Evolutionary conservation across 164 flowering plant genomes (phyloP).

Genomic region (Hamamelis virginiana): DNA sequence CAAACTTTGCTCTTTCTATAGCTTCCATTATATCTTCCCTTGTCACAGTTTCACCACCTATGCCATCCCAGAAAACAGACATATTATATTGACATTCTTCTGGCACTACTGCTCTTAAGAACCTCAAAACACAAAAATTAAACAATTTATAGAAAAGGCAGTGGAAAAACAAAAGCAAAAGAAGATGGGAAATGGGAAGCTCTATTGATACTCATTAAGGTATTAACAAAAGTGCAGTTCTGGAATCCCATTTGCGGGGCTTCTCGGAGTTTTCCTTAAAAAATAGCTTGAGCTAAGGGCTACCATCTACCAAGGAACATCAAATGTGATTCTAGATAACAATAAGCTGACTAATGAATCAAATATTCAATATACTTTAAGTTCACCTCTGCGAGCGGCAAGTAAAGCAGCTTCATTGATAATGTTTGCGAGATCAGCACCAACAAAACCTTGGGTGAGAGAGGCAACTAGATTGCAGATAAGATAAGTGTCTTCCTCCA

Average conservation of each 20-base stretch:
- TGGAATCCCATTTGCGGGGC: no score
- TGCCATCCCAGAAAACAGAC: neutral
- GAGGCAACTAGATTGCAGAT: constrained; percentile 84
- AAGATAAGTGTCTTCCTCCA: constrained; percentile 69
- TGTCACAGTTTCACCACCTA: constrained; percentile 73
- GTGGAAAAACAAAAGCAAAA: neutral
- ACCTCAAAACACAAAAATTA: neutral
- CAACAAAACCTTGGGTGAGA: constrained; percentile 86
- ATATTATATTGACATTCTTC: constrained; percentile 1
- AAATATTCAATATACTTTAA: neutral
- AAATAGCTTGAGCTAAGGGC: neutral
- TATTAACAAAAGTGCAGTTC: no score
- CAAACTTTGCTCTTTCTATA: constrained; percentile 91
- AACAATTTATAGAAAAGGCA: neutral
- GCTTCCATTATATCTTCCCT: constrained; percentile 96
- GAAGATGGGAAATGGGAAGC: neutral
- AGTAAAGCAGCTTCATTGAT: constrained; percentile 94
- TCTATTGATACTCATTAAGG: no score
- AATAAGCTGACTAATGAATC: neutral
- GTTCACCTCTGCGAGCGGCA: constrained; percentile 94
- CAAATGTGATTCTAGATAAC: neutral
- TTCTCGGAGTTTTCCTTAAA: no score
- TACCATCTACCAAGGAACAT: neutral
- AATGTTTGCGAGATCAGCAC: constrained; percentile 98
- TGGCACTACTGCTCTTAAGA: neutral